A percentile compares a stretch with the other conserved stretches of the same genome.
Evolutionary conservation across 2,329 filamentous ascomycete genomes (phyloP).

Genomic region (Daldinia eschscholtzii): DNA sequence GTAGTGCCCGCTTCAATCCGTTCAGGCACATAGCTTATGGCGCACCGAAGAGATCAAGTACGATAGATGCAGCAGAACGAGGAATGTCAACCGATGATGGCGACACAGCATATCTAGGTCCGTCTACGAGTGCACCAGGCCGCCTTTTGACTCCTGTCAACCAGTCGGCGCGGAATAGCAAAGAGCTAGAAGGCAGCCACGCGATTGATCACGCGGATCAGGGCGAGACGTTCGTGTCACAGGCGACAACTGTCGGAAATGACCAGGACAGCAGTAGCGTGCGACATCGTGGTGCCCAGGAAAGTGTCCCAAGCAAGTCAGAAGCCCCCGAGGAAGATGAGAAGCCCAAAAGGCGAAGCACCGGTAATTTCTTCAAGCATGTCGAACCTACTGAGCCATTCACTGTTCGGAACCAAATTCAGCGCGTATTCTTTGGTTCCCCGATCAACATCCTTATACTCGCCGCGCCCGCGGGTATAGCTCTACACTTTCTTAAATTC

Average conservation of each 20-base stretch:
- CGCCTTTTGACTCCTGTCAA: conserved; percentile 36
- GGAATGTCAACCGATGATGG: conserved; percentile 17
- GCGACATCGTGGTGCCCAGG: conserved; percentile 37
- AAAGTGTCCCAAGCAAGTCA: conserved; percentile 26
- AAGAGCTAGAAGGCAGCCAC: conserved; percentile 27
- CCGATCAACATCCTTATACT: conserved; percentile 89
- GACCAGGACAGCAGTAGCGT: conserved; percentile 23
- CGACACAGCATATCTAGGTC: conserved; percentile 19
- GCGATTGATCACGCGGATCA: conserved; percentile 19
- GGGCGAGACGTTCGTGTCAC: conserved; percentile 39
- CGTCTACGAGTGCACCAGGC: conserved; percentile 34
- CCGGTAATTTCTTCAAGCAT: conserved; percentile 57
- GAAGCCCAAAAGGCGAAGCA: conserved; percentile 57
- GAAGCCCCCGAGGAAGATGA: conserved; percentile 48
- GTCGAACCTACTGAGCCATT: conserved; percentile 67
- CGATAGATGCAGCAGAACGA: conserved; percentile 36
- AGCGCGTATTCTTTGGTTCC: conserved; percentile 81
- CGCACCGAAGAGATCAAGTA: conserved; percentile 38
- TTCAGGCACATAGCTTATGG: conserved; percentile 39
- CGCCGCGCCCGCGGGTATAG: conserved; percentile 84
- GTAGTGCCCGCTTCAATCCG: conserved; percentile 39
- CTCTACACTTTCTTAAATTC: conserved; percentile 72
- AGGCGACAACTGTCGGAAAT: conserved; percentile 39
- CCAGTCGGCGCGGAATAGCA: conserved; percentile 38
- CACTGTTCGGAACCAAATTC: conserved; percentile 74